Base-by-base conservation (phyloP, 1,139 yeast species). In the Arxiozyma slooffiae region DNA sequence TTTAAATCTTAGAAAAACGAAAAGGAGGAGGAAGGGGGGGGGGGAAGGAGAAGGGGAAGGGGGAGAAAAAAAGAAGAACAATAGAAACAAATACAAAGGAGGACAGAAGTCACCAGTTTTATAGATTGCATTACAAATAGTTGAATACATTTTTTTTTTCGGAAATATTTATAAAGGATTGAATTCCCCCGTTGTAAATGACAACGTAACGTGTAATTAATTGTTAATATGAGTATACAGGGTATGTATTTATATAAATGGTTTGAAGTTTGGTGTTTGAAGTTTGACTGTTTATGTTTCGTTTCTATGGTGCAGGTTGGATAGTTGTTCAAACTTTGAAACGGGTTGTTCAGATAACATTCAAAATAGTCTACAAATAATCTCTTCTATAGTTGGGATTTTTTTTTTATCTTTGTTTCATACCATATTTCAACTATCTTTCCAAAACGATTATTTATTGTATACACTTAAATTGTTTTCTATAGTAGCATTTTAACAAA, bases 321-420 rank as follows among this genome's bases (percentile, higher is more conserved):
- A 75, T 63, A 86, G 70, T 60, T 76, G 75, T 47, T 69, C 68
- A 64, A 86, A 86, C 49, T 88, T 75, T 44, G 69, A 64, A 66
- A 85, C 94, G 7, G 96, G 96, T 55, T 77, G 75, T 46, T 92
- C 90, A 53, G 76, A 72, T 42, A 82, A 70, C 84, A 94, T 87
- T 61, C 80, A 79, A 50, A 76, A 75, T 55, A 85, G 74, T 3
- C 95, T 95, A 50, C 72, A 70, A 57, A 81, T 71, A 34, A 80
- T 80, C 45, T 81, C 81, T 67, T 84, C 90, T 53, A 76, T 73
- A 59, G 79, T 81, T 41, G 85, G n/a, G n/a, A n/a, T n/a, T 80
- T 48, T 37, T 82, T 69, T 45, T 39, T 16, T 39, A 20, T 16
- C 43, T 38, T n/a, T 39, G 71, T 69, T 73, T 69, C 50, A 66